These are phyloP conservation scores for Suillus placidus DNA, from an alignment of 768 basidiomycete genomes.

Conservation along the genomic window DNA sequence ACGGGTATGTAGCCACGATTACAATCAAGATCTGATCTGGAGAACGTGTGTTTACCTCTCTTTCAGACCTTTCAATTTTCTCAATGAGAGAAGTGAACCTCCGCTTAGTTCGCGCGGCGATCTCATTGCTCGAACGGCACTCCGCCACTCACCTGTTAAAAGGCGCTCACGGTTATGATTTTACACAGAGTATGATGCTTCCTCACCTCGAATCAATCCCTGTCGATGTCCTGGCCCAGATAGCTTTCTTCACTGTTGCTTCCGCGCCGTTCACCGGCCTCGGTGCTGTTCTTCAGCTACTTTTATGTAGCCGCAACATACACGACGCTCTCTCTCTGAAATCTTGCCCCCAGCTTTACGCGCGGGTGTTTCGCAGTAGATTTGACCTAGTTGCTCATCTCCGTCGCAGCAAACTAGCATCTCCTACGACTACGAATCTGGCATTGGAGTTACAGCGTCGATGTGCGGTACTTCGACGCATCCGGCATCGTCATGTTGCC, in stretches of 20 bases:
- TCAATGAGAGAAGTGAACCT: conserved; percentile 37
- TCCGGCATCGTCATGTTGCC: conserved; percentile 37
- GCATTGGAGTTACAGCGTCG: conserved; percentile 53
- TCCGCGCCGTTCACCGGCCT: conserved; percentile 43
- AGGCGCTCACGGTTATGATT: conserved; percentile 28
- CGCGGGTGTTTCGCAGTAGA: conserved; percentile 50
- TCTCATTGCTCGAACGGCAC: conserved; percentile 38
- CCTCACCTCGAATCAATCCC: conserved; percentile 53
- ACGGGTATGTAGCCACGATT: conserved; percentile 29
- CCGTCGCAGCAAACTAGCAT: conserved; percentile 32
- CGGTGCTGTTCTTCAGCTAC: conserved; percentile 43
- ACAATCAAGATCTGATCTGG: conserved; percentile 39
- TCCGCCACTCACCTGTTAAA: conserved; percentile 24
- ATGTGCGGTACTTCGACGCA: conserved; percentile 50
- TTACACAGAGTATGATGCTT: conserved; percentile 40
- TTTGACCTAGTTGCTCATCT: conserved; percentile 45
- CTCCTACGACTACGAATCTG: conserved; percentile 41
- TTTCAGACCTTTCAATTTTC: conserved; percentile 38
- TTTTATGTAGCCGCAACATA: conserved; percentile 48
- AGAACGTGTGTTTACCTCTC: conserved; percentile 31
- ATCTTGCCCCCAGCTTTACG: conserved; percentile 56
- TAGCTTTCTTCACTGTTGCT: conserved; percentile 51
- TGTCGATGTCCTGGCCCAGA: conserved; percentile 56
- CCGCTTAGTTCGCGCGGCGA: conserved; percentile 37
- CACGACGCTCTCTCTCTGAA: conserved; percentile 45